phyloP scores from a whole-genome alignment of 163 green algal species.

The Scenedesmus sp. region DNA sequence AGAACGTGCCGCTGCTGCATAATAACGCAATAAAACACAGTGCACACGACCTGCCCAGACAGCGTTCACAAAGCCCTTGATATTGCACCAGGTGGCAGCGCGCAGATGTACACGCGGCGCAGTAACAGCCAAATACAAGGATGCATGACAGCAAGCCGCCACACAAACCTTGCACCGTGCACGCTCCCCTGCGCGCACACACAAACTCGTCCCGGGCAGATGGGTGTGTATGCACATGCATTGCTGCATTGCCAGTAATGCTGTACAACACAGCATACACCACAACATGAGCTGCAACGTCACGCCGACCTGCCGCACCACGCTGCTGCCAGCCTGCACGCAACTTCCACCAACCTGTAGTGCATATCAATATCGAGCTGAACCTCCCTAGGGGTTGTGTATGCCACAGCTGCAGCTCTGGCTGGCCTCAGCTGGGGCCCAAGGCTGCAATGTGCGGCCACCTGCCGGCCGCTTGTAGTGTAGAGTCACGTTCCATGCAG shows the following conservation, averaged over 20 bases:
- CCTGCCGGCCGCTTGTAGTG: neutral
- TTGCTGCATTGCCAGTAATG: neutral
- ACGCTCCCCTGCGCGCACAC: neutral
- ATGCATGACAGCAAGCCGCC: neutral
- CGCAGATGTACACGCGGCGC: neutral
- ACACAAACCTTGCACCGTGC: neutral
- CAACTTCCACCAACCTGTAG: neutral
- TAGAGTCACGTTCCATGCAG: neutral
- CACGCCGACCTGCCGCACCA: neutral
- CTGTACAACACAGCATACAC: neutral
- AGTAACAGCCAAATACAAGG: neutral
- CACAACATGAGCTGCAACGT: neutral
- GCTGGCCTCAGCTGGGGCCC: neutral
- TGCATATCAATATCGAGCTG: neutral
- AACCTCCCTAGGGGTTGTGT: too few relatives aligned
- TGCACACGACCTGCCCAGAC: neutral
- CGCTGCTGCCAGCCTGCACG: neutral
- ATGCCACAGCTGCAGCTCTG: neutral
- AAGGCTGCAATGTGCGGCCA: neutral
- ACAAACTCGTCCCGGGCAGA: neutral
- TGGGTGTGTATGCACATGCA: neutral
- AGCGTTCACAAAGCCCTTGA: neutral
- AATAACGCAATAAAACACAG: neutral
- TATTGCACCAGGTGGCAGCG: neutral
- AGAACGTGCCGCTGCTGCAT: constrained; percentile 1